Evolutionary conservation across 164 flowering plant genomes (phyloP), one percentile per base, ranked within the genome.

Genomic region (Dillenia suffruticosa): DNA sequence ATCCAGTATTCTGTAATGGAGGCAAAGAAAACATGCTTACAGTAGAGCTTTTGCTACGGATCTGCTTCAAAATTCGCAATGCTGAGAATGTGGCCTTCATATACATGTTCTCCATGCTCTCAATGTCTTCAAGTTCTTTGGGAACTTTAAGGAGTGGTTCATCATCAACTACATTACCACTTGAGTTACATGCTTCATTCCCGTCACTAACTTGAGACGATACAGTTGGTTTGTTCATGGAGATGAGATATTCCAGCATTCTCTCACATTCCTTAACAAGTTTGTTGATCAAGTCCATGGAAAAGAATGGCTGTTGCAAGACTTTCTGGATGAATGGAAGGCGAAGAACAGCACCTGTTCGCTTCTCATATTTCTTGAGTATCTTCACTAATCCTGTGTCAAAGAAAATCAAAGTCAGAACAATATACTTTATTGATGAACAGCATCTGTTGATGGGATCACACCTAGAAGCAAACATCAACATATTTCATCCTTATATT

Each of bases 251-350:
- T 48, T 73, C 75, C 13, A 77, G 76, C 78, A 76, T 68, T 16
- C 51, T 56, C 76, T 85, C 86, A n/a, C 87, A 83, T 64, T 85
- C 87, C 60, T 81, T 81, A 19, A 85, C 81, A 15, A 85, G 84
- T 69, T 81, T 73, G 71, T 74, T 56, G 10, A 85, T 68, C 49
- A 83, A 59, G 54, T 85, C 86, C 0, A 79, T 81, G 13, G 70
- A 74, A 70, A 66, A 79, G 69, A 85, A 85, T 24, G 88, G 90
- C 63, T 83, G 79, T 50, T 79, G 86, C 74, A 85, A 56, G 48
- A 85, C 82, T 64, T 68, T 79, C 16, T 77, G 82, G 49, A 85
- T 83, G 70, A 79, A 85, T 51, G 88, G 86, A 54, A 80, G 44
- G 40, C 84, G 82, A 49, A 81, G 68, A 2, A 83, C 75, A 19